Evolutionary conservation across 176 grass and related monocot genomes (phyloP).

Genomic region (Typha latifolia): DNA sequence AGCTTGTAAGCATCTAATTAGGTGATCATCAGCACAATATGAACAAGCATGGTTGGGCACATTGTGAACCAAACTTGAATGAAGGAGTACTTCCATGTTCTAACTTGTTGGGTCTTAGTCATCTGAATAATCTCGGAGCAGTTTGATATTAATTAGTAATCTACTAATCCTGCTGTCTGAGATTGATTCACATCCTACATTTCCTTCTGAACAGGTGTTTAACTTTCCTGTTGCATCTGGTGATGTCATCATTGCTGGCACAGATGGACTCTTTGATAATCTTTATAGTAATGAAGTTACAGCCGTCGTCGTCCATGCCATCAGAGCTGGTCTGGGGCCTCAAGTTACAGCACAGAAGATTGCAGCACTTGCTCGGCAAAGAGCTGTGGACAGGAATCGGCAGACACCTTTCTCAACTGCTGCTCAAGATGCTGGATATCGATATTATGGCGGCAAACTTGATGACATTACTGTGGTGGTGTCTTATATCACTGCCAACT

Average conservation of each 20-base stretch:
- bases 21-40: too few relatives aligned
- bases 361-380: slow-evolving; percentile 75
- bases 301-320: slow-evolving; percentile 64
- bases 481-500: slow-evolving; percentile 42
- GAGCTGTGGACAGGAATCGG: slow-evolving; percentile 71
- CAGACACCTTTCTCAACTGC: slow-evolving; percentile 81
- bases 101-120: too few relatives aligned
- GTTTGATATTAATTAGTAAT: too few relatives aligned
- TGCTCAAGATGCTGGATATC: slow-evolving; percentile 89
- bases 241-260: slow-evolving; percentile 82
- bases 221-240: slow-evolving; percentile 54
- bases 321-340: slow-evolving; percentile 49
- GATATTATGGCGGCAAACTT: slow-evolving; percentile 87
- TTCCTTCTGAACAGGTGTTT: slow-evolving; percentile 48
- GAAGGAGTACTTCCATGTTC: too few relatives aligned
- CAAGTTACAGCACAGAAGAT: slow-evolving; percentile 83
- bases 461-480: slow-evolving; percentile 93
- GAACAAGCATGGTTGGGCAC: too few relatives aligned
- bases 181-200: too few relatives aligned
- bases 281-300: slow-evolving; percentile 80
- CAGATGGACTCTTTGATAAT: slow-evolving; percentile 93
- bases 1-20: too few relatives aligned
- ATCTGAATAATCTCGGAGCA: too few relatives aligned
- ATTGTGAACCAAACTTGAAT: too few relatives aligned
- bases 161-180: neutral